Evolutionary conservation across 805 yeast species (phyloP), one percentile per base, ranked within the genome.

Genomic region (Saturnispora hagleri): DNA sequence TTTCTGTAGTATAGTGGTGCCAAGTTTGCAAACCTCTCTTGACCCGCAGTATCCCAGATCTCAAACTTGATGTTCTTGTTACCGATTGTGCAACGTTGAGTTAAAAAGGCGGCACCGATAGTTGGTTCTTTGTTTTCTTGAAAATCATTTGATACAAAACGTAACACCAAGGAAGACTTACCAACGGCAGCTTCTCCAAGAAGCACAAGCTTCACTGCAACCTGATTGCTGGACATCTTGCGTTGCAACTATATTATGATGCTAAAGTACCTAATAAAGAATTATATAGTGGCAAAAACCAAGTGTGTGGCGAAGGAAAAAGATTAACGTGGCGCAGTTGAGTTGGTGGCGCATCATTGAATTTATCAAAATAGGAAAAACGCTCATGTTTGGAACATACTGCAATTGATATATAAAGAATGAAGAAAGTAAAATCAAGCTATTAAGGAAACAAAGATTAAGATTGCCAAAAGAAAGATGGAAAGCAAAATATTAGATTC

Each of bases 131-230:
- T 90, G 69, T 91, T 90, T 67, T 90, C 98, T 67, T 93, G 96
- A 69, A 91, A 91, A 64, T 91, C 97, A 68, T 91, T 89, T 57
- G 89, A 82, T 43, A 91, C 98, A 69, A 91, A 91, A 58, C 98
- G 77, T 58, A 91, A 75, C 35, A 91, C 98, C 33, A 91, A 75
- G 5, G 96, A 88, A 4, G 96, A 88, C 65, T 91, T 91, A 50
- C 99, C 99, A 17, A 91, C 99, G 0, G 99, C 99, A 0, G 97
- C 97, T 65, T 91, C 99, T 28, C 99, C 99, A 45, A 91, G 72
- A 41, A 91, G 79, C 8, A 91, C 99, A 52, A 91, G 76, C 69
- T 91, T 91, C 51, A 91, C 95, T 15, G 90, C 79, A 28, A 86
- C 83, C 47, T 84, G 71, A 35, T 60, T 60, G 17, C 51, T 57